A percentile compares a stretch with the other conserved stretches of the same genome.
Evolutionary conservation across 1,284 basidiomycete genomes (phyloP).

Genomic region (Cryptococcus floricola): DNA sequence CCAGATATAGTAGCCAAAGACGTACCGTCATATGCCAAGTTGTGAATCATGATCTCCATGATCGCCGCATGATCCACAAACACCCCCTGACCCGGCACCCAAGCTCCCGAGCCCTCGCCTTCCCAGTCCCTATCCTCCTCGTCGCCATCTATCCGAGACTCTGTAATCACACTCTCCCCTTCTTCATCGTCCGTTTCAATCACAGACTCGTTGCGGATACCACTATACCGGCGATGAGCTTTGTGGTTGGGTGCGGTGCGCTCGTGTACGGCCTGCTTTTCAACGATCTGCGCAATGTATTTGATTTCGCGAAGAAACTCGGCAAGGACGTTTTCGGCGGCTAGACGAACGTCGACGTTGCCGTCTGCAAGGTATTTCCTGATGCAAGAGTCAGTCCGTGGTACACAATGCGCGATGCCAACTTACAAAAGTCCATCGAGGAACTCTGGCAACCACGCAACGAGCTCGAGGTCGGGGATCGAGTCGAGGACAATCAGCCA

Average conservation of each 20-base stretch:
- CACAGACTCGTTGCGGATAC: slow-evolving; percentile 51
- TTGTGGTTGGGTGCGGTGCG: slow-evolving; percentile 11
- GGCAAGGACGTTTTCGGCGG: slow-evolving; percentile 85
- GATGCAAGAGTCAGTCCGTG: slow-evolving; percentile 2
- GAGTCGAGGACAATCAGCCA: slow-evolving; percentile 97
- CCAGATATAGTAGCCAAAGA: slow-evolving; percentile 11
- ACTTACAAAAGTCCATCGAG: slow-evolving; percentile 86
- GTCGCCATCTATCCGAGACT: slow-evolving; percentile 28
- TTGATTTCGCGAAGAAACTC: slow-evolving; percentile 90
- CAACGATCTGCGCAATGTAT: slow-evolving; percentile 71
- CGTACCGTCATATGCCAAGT: slow-evolving; percentile 79
- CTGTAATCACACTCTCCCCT: slow-evolving; percentile 9
- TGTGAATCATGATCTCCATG: slow-evolving; percentile 88
- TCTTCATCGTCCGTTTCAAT: slow-evolving; percentile 35
- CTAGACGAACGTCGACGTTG: slow-evolving; percentile 86
- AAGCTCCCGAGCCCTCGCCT: slow-evolving; percentile 56
- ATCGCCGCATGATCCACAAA: slow-evolving; percentile 87
- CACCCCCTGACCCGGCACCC: slow-evolving; percentile 91
- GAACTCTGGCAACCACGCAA: slow-evolving; percentile 91
- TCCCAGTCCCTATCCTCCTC: slow-evolving; percentile 35
- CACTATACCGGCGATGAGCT: slow-evolving; percentile 17
- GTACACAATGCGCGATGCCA: not conserved
- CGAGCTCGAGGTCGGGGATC: slow-evolving; percentile 91
- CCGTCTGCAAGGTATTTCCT: slow-evolving; percentile 95
- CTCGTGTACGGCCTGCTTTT: slow-evolving; percentile 41